These are phyloP conservation scores for Populus hybrid DNA, from an alignment of 441 rosid species.

Conservation along the genomic window DNA sequence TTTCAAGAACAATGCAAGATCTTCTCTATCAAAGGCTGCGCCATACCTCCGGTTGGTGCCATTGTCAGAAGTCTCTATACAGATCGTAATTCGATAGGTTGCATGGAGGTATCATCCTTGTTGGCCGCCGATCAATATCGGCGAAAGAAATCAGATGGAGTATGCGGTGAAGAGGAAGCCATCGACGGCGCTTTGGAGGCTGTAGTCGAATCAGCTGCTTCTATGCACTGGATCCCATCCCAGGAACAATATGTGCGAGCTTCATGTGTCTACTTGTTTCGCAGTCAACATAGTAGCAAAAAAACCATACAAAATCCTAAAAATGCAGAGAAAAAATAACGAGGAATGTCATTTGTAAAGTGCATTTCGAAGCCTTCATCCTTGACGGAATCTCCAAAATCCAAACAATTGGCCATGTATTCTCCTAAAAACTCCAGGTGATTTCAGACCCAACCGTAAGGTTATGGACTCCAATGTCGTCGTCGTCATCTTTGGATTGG, in stretches of 20 bases:
- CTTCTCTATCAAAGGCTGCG: no score
- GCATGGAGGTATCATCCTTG: no score
- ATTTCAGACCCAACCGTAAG: no score
- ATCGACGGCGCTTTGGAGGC: constrained; percentile 58
- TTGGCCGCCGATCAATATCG: neutral
- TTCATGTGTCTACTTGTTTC: constrained; percentile 20
- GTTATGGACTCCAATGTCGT: no score
- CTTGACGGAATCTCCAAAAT: constrained; percentile 31
- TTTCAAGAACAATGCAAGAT: no score
- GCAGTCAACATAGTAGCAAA: constrained; percentile 44
- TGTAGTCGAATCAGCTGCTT: constrained; percentile 59
- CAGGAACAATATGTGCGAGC: constrained; percentile 18
- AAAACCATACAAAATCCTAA: constrained; percentile 25
- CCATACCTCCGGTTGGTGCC: no score
- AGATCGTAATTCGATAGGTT: no score
- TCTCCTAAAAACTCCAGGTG: neutral
- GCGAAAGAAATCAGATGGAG: constrained; percentile 55
- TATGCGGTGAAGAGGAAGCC: constrained; percentile 48
- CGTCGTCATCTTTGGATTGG: no score
- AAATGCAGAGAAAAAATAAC: constrained; percentile 57
- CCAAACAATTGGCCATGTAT: constrained; percentile 6
- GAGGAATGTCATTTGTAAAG: constrained; percentile 71
- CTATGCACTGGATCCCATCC: constrained; percentile 82
- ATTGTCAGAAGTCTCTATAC: no score
- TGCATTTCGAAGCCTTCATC: constrained; percentile 53